phyloP scores from a whole-genome alignment of 2,329 filamentous ascomycete species.

The Trichophyton simii region DNA sequence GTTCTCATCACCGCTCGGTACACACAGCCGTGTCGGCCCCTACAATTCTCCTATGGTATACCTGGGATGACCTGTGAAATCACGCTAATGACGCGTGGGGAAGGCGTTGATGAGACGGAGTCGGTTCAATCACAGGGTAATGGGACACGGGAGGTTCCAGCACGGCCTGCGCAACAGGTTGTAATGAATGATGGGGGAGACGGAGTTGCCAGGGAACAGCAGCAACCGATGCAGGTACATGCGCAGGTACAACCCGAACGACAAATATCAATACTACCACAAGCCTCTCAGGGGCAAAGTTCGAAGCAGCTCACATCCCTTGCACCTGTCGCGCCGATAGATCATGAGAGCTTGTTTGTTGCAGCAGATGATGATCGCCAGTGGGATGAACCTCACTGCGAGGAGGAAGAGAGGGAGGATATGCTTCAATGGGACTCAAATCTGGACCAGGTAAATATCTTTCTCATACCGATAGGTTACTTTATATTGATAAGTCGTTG shows the following conservation, averaged over 20 bases:
- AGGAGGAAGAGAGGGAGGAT: slow-evolving; percentile 43
- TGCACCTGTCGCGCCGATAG: not conserved
- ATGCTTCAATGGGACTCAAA: slow-evolving; percentile 51
- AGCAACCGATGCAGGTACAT: not conserved
- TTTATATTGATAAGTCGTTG: not conserved
- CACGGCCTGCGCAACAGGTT: slow-evolving; percentile 21
- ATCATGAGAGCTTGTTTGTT: slow-evolving; percentile 46
- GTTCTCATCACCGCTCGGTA: slow-evolving; percentile 45
- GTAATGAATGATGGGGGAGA: not conserved
- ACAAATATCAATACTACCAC: not conserved
- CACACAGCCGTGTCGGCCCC: slow-evolving; percentile 46
- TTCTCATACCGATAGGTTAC: not conserved
- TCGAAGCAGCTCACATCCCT: not conserved
- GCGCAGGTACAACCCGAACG: not conserved
- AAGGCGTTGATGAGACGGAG: slow-evolving; percentile 32
- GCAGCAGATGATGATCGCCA: slow-evolving; percentile 45
- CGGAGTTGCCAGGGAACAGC: not conserved
- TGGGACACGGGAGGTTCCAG: slow-evolving; percentile 29
- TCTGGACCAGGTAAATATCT: slow-evolving; percentile 34
- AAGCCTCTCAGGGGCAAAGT: not conserved
- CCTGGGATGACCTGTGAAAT: slow-evolving; percentile 47
- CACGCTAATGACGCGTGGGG: slow-evolving; percentile 53
- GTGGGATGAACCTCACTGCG: slow-evolving; percentile 48
- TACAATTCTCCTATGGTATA: slow-evolving; percentile 48
- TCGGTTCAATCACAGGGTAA: slow-evolving; percentile 29